Evolutionary conservation across 768 basidiomycete genomes (phyloP).

Genomic region (Chalciporus sphaerocephalus): DNA sequence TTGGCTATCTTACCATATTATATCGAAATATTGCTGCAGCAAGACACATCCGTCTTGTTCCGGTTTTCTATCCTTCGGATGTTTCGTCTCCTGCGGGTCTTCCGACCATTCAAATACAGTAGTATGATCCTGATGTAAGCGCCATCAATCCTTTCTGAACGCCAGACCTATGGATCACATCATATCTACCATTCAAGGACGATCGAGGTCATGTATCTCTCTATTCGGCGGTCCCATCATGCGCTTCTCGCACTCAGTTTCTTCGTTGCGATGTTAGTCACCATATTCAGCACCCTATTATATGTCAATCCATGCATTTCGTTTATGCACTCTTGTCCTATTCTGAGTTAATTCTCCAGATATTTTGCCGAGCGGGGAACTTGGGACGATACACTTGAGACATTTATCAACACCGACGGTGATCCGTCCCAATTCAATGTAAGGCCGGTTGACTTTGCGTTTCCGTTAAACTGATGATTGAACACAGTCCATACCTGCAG

Average conservation of each 20-base stretch:
- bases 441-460: conserved; percentile 15
- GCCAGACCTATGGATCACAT: conserved; percentile 1
- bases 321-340: not conserved
- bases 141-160: not conserved
- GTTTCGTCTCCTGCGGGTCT: conserved; percentile 84
- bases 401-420: conserved; percentile 82
- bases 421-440: conserved; percentile 78
- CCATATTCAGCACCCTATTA: conserved; percentile 84
- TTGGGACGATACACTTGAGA: conserved; percentile 78
- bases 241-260: conserved; percentile 83
- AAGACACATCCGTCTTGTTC: conserved; percentile 86
- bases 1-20: conserved; percentile 87
- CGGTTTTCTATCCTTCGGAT: conserved; percentile 88
- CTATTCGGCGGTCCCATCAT: conserved; percentile 80
- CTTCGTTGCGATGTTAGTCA: conserved; percentile 83
- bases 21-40: conserved; percentile 74
- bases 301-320: conserved; percentile 32
- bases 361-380: conserved; percentile 89
- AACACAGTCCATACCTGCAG: conserved; percentile 61
- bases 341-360: conserved; percentile 30
- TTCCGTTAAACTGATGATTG: not conserved
- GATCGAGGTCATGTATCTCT: conserved; percentile 90
- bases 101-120: conserved; percentile 83
- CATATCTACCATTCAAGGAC: conserved; percentile 43
- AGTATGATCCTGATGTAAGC: conserved; percentile 77